Conservation (phyloP, 306 rosid species). For the Urtica urens region DNA sequence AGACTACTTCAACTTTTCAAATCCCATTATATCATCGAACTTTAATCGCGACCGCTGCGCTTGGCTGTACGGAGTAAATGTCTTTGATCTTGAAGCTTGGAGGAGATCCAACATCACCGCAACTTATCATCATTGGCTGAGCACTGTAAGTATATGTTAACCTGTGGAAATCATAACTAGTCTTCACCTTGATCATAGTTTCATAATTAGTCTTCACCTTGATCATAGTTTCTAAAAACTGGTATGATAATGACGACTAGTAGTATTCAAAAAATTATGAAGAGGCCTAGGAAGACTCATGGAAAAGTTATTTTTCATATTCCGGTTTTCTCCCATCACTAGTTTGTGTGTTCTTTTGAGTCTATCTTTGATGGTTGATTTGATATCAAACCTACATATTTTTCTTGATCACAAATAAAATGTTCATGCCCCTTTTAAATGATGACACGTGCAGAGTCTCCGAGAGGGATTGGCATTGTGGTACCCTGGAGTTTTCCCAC, state of each 20-base stretch:
- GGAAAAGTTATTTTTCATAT: no score
- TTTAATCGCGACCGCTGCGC: slow-evolving; percentile 41
- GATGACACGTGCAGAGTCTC: slow-evolving; percentile 63
- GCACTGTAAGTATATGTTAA: slow-evolving; percentile 62
- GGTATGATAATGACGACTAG: no score
- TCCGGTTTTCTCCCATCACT: no score
- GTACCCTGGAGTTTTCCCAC: slow-evolving; percentile 77
- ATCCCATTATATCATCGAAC: slow-evolving; percentile 56
- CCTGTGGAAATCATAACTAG: no score
- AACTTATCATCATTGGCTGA: slow-evolving; percentile 62
- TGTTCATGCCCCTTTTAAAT: no score
- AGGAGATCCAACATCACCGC: slow-evolving; percentile 57
- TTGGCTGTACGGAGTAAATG: slow-evolving; percentile 71
- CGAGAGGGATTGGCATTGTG: slow-evolving; percentile 42
- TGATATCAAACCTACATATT: no score
- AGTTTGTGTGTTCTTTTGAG: no score
- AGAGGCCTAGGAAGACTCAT: no score
- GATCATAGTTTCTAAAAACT: not conserved
- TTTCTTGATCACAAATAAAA: no score
- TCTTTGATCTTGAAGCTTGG: slow-evolving; percentile 84
- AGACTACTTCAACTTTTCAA: slow-evolving; percentile 70
- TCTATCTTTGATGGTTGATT: no score
- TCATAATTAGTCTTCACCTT: no score
- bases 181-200: no score
- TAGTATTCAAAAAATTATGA: not conserved